Evolutionary conservation across 2,329 filamentous ascomycete genomes (phyloP).

Genomic region (Cladosporium sp.): DNA sequence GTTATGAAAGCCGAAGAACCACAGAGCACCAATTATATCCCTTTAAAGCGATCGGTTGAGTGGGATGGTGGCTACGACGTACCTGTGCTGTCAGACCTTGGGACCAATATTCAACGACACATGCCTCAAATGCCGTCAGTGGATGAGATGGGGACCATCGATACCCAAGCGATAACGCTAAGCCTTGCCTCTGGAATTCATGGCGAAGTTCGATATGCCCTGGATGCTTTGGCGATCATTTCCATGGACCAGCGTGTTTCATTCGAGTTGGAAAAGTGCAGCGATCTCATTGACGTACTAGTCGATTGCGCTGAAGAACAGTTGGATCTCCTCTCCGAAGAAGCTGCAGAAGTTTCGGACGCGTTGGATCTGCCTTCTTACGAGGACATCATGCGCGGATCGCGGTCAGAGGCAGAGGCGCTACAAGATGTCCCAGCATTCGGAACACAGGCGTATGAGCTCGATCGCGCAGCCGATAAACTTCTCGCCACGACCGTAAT

Average conservation of each 20-base stretch:
- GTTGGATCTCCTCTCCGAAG: slow-evolving; percentile 75
- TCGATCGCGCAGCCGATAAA: slow-evolving; percentile 80
- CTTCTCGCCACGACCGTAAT: slow-evolving; percentile 89
- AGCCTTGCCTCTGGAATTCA: slow-evolving; percentile 86
- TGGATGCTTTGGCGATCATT: slow-evolving; percentile 75
- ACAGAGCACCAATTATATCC: slow-evolving; percentile 29
- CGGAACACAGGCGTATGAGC: slow-evolving; percentile 71
- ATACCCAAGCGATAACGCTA: slow-evolving; percentile 83
- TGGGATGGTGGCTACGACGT: slow-evolving; percentile 66
- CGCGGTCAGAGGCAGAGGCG: slow-evolving; percentile 57
- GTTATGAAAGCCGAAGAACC: slow-evolving; percentile 31
- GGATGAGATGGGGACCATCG: slow-evolving; percentile 77
- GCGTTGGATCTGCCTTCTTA: slow-evolving; percentile 78
- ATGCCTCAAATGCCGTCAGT: slow-evolving; percentile 72
- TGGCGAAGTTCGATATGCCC: slow-evolving; percentile 79
- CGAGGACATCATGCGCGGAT: slow-evolving; percentile 80
- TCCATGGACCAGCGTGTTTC: slow-evolving; percentile 60
- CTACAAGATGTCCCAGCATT: slow-evolving; percentile 69
- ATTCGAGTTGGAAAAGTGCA: slow-evolving; percentile 69
- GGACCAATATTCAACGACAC: slow-evolving; percentile 60
- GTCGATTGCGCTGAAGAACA: slow-evolving; percentile 90
- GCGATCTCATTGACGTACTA: slow-evolving; percentile 82
- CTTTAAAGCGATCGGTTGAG: slow-evolving; percentile 22
- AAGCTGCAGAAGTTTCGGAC: slow-evolving; percentile 80
- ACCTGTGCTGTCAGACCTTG: slow-evolving; percentile 58